Evolutionary conservation across 2,329 filamentous ascomycete species (phyloP).

Genomic region (Blumeria graminis): DNA sequence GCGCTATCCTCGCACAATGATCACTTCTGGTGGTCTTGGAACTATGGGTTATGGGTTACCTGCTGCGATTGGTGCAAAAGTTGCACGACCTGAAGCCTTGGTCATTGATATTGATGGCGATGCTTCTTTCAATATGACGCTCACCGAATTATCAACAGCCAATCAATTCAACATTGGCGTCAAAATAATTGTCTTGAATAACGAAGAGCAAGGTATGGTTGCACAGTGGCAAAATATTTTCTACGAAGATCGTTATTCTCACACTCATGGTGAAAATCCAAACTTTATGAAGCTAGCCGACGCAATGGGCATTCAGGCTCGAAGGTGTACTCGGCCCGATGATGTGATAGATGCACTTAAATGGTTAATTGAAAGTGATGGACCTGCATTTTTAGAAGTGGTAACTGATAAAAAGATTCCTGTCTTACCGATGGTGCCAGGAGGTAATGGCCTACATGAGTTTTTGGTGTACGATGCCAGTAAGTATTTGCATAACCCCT

Average conservation of each 20-base stretch:
- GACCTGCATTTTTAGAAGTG: conserved; percentile 82
- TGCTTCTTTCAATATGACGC: conserved; percentile 97
- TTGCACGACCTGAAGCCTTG: conserved; percentile 32
- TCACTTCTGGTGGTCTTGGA: conserved; percentile 85
- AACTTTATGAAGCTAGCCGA: conserved; percentile 85
- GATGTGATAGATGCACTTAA: conserved; percentile 57
- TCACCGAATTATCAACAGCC: conserved; percentile 82
- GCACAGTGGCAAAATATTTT: conserved; percentile 97
- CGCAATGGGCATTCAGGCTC: conserved; percentile 65
- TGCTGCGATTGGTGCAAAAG: conserved; percentile 86
- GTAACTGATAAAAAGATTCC: conserved; percentile 80
- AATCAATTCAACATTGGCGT: conserved; percentile 91
- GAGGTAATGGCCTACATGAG: conserved; percentile 68
- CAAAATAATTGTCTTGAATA: conserved; percentile 88
- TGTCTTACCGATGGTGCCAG: conserved; percentile 93
- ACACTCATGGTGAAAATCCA: conserved; percentile 89
- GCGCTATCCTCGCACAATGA: conserved; percentile 76
- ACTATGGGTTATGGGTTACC: conserved; percentile 94
- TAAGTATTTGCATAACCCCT: conserved; percentile 18
- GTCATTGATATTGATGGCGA: conserved; percentile 95
- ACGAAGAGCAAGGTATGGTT: conserved; percentile 96
- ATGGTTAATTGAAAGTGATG: conserved; percentile 75
- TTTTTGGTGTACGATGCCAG: conserved; percentile 72
- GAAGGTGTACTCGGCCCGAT: conserved; percentile 46
- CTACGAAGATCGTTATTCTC: conserved; percentile 78